A percentile compares a stretch with the other conserved stretches of the same genome.
phyloP scores from a whole-genome alignment of 2,329 filamentous ascomycete genomes.

The Nigrospora sphaerica region DNA sequence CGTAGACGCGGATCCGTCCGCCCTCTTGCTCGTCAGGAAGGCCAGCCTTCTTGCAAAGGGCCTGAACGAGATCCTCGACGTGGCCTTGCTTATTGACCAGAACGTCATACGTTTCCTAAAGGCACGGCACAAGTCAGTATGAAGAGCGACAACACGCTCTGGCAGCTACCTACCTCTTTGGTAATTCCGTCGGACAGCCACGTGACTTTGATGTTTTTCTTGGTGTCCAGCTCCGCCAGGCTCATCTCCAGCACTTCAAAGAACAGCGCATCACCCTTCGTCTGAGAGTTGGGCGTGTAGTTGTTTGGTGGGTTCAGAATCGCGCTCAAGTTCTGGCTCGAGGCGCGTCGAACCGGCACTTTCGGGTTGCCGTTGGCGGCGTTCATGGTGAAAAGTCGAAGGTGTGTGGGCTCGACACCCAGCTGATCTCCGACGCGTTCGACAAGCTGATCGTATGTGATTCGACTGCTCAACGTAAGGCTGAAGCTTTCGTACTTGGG shows the following conservation, averaged over 20 bases:
- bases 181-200: conserved; percentile 85
- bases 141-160: background rate
- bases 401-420: conserved; percentile 71
- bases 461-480: conserved; percentile 76
- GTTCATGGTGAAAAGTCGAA: conserved; percentile 88
- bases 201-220: conserved; percentile 76
- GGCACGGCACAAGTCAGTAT: background rate
- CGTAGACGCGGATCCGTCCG: conserved; percentile 71
- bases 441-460: conserved; percentile 81
- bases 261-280: conserved; percentile 72
- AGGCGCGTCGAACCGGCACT: conserved; percentile 63
- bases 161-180: conserved; percentile 62
- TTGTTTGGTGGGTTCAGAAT: conserved; percentile 74
- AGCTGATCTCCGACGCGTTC: conserved; percentile 76
- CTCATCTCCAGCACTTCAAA: conserved; percentile 95
- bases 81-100: conserved; percentile 82
- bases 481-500: conserved; percentile 60
- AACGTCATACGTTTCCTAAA: conserved; percentile 68
- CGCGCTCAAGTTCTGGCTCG: conserved; percentile 63
- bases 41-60: conserved; percentile 72
- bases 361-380: conserved; percentile 71
- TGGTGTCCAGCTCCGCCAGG: conserved; percentile 84
- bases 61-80: conserved; percentile 69
- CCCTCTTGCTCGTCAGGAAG: conserved; percentile 66
- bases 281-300: conserved; percentile 61